These are phyloP conservation scores for Botrytis hyacinthi DNA, from an alignment of 2,329 filamentous ascomycete genomes.

Conservation along the genomic window DNA sequence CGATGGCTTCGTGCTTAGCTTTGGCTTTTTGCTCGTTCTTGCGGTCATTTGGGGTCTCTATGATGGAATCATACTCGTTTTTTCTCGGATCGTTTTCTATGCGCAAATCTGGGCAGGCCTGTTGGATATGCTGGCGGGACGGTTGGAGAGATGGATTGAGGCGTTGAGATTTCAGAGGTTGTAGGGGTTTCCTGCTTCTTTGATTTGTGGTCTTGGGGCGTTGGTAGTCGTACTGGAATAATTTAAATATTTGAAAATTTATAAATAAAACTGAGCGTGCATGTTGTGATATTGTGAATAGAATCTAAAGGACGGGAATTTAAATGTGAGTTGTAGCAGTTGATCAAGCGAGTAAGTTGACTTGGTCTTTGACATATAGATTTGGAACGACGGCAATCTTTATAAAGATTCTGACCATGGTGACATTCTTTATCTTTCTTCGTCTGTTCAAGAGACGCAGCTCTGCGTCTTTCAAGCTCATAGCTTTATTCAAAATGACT, in stretches of 20 bases:
- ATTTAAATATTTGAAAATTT: neutral
- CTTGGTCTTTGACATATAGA: neutral
- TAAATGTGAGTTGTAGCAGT: neutral
- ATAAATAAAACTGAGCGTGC: neutral
- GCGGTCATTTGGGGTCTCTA: neutral
- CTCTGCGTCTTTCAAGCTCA: neutral
- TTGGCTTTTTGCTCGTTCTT: neutral
- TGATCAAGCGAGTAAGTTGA: neutral
- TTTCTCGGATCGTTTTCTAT: neutral
- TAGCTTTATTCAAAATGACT: neutral
- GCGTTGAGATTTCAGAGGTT: neutral
- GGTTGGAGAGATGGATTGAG: neutral
- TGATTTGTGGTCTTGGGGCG: neutral
- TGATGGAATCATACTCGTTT: neutral
- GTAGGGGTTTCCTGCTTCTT: neutral
- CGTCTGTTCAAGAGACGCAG: neutral
- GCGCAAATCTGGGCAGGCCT: neutral
- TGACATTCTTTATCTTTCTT: too few relatives aligned
- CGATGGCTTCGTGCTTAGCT: neutral
- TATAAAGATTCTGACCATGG: neutral
- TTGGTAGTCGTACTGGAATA: neutral
- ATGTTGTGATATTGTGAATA: neutral
- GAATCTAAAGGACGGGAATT: rapidly evolving
- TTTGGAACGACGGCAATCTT: neutral
- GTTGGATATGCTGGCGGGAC: neutral